Evolutionary conservation across 805 yeast genomes (phyloP).

Genomic region (Saccharomyces cerevisiae): DNA sequence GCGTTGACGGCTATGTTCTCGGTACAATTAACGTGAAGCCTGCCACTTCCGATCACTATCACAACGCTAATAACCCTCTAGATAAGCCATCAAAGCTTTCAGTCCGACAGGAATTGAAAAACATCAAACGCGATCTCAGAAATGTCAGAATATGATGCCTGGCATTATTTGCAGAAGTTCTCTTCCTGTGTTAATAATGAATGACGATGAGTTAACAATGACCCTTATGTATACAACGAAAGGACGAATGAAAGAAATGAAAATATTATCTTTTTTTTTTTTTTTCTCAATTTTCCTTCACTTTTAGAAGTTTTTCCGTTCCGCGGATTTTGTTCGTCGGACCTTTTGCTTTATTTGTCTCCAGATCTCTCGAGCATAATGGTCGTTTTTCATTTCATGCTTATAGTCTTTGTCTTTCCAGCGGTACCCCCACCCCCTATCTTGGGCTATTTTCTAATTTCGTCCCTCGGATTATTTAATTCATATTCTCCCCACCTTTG

Average conservation of each 20-base stretch:
- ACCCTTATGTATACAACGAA: background rate
- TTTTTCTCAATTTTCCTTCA: background rate
- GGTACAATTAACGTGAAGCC: constrained; percentile 9
- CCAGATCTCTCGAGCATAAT: background rate
- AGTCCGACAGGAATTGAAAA: constrained; percentile 22
- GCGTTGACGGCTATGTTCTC: constrained; percentile 39
- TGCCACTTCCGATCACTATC: background rate
- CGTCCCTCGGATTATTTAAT: background rate
- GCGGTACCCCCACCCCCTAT: background rate
- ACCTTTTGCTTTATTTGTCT: background rate
- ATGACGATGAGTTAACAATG: background rate
- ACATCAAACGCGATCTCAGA: constrained; percentile 25
- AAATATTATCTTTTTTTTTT: background rate
- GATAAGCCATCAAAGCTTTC: constrained; percentile 17
- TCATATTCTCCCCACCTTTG: background rate
- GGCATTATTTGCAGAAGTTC: background rate
- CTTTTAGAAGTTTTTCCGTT: background rate
- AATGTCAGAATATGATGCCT: constrained; percentile 14
- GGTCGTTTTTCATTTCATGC: background rate
- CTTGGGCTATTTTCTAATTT: background rate
- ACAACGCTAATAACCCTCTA: background rate
- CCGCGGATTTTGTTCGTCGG: background rate
- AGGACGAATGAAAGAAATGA: background rate
- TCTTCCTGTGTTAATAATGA: background rate
- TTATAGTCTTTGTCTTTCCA: background rate